Evolutionary conservation across 1,139 yeast genomes (phyloP).

Genomic region (Sugiyamaella sp.): DNA sequence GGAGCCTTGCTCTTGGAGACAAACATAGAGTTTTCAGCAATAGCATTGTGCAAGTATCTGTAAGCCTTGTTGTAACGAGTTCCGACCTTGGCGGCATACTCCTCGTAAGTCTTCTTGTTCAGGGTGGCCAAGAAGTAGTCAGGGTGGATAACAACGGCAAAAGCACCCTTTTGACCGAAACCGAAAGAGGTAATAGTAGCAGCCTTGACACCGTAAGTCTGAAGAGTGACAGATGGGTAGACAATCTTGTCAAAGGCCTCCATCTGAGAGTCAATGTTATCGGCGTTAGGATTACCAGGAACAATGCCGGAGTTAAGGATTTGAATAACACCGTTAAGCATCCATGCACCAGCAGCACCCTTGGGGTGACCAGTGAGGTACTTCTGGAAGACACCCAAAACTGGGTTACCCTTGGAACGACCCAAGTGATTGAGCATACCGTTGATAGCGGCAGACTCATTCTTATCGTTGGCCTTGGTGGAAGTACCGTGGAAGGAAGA

Average conservation of each 20-base stretch:
- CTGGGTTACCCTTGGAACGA: constrained; percentile 96
- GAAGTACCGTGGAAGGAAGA: constrained; percentile 99
- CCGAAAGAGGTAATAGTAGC: constrained; percentile 97
- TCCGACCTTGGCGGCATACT: constrained; percentile 69
- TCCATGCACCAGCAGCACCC: constrained; percentile 99
- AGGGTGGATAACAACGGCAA: constrained; percentile 88
- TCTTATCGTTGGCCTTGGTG: constrained; percentile 97
- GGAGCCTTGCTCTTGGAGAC: constrained; percentile 94
- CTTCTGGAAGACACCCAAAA: constrained; percentile 97
- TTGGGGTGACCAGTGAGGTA: constrained; percentile 99
- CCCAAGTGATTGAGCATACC: constrained; percentile 94
- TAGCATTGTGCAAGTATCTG: constrained; percentile 95
- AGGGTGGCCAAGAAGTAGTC: constrained; percentile 89
- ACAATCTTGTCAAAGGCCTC: constrained; percentile 85
- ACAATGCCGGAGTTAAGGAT: constrained; percentile 89
- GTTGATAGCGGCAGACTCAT: constrained; percentile 89
- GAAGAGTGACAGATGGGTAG: constrained; percentile 91
- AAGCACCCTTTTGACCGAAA: constrained; percentile 99
- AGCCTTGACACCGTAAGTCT: constrained; percentile 97
- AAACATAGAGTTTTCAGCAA: constrained; percentile 88
- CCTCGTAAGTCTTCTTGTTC: constrained; percentile 67
- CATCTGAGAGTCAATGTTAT: constrained; percentile 82
- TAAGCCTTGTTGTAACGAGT: constrained; percentile 88
- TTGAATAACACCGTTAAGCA: constrained; percentile 98
- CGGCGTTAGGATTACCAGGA: constrained; percentile 99